Evolutionary conservation across 305 asterid genomes (phyloP).

Genomic region (Salvia sclarea): DNA sequence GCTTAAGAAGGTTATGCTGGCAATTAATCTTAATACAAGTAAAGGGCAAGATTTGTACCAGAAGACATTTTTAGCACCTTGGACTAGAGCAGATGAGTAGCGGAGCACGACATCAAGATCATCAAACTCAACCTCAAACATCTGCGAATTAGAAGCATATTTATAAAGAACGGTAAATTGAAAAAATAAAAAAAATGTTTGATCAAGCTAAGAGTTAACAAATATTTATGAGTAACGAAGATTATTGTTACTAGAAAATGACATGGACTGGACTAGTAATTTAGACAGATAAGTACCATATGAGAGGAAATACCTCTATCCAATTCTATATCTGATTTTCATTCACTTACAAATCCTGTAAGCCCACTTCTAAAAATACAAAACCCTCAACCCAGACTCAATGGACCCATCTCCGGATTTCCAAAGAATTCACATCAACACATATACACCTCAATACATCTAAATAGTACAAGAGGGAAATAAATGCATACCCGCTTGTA

Average conservation of each 20-base stretch:
- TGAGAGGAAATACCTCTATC: constrained; percentile 5
- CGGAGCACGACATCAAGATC: constrained; percentile 71
- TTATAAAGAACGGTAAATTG: not conserved
- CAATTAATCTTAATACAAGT: not conserved
- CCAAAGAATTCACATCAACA: not conserved
- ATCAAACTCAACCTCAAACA: constrained; percentile 47
- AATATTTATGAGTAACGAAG: not conserved
- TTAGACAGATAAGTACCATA: not conserved
- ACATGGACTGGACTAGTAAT: not conserved
- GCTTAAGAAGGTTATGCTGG: not conserved
- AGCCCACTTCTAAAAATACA: too few relatives aligned
- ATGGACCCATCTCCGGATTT: not conserved
- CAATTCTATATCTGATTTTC: not conserved
- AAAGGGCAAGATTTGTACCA: constrained; percentile 55
- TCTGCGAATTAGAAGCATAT: constrained; percentile 25
- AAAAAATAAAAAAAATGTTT: not conserved
- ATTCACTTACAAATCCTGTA: not conserved
- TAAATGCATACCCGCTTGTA: constrained; percentile 75
- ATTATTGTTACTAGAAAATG: not conserved
- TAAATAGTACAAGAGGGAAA: not conserved
- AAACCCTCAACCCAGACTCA: not conserved
- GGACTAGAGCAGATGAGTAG: constrained; percentile 77
- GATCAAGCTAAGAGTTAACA: constrained; percentile 11
- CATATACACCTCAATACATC: not conserved
- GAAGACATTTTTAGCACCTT: constrained; percentile 88